Conservation (phyloP, 2,329 filamentous ascomycete genomes). For the Rachicladosporium sp. region DNA sequence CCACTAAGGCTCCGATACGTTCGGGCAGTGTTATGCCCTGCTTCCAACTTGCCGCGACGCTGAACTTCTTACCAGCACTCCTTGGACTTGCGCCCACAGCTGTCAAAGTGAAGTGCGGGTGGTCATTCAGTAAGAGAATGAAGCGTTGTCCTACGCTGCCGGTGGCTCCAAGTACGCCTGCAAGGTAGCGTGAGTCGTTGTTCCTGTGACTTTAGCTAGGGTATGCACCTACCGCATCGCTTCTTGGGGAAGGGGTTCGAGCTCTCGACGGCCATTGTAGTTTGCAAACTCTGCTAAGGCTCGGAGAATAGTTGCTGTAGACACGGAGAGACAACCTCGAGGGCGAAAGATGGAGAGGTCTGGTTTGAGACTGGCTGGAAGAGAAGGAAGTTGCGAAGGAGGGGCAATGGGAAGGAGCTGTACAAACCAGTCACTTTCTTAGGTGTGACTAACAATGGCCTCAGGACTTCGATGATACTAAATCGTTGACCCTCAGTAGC, state of each 20-base stretch:
- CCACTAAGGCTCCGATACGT: constrained; percentile 63
- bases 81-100: constrained; percentile 81
- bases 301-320: too few relatives aligned
- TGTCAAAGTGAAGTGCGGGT: constrained; percentile 76
- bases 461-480: too few relatives aligned
- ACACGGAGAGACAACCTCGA: too few relatives aligned
- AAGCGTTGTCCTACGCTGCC: constrained; percentile 93
- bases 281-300: too few relatives aligned
- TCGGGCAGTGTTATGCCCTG: constrained; percentile 72
- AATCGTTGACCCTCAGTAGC: too few relatives aligned
- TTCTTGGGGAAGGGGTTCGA: constrained; percentile 32
- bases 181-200: neutral
- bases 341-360: too few relatives aligned
- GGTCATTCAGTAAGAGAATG: constrained; percentile 77
- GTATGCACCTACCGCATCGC: constrained; percentile 37
- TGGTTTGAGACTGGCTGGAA: too few relatives aligned
- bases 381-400: too few relatives aligned
- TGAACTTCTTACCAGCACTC: constrained; percentile 87
- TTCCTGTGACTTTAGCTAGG: constrained; percentile 29
- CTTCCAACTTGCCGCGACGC: constrained; percentile 91
- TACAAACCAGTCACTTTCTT: too few relatives aligned
- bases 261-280: too few relatives aligned
- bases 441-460: too few relatives aligned
- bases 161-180: constrained; percentile 71
- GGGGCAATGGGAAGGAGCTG: too few relatives aligned